These are phyloP conservation scores for Lactifluus piperatus DNA, from an alignment of 768 basidiomycete species.

Conservation along the genomic window DNA sequence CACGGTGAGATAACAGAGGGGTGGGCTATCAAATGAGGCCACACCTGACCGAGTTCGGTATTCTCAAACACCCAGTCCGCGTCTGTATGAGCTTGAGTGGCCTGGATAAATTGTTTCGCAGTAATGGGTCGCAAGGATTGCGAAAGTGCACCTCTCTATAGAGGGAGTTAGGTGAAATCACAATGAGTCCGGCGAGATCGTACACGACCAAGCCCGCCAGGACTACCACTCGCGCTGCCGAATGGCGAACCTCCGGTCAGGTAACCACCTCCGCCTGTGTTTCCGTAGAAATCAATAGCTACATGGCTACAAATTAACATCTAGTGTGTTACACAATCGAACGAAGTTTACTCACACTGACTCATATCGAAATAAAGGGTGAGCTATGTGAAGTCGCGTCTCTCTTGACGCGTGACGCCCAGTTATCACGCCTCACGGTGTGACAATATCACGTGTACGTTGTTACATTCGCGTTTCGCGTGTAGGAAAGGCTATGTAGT, in stretches of 20 bases:
- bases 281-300: conserved; percentile 31
- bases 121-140: conserved; percentile 66
- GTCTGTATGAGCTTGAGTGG: conserved; percentile 79
- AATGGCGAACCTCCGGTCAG: conserved; percentile 54
- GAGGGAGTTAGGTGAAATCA: not conserved
- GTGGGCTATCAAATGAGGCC: conserved; percentile 7
- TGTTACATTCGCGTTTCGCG: not conserved
- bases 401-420: conserved; percentile 7
- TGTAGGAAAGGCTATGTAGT: not conserved
- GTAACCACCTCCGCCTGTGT: conserved; percentile 45
- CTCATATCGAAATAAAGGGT: conserved; percentile 7
- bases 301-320: conserved; percentile 28
- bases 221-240: conserved; percentile 47
- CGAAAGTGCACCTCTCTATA: conserved; percentile 31
- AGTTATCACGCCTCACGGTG: conserved; percentile 13
- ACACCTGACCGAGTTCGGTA: conserved; percentile 71
- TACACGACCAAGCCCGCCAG: conserved; percentile 41
- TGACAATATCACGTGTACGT: not conserved
- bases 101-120: conserved; percentile 62
- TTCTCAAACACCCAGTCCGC: conserved; percentile 84
- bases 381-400: not conserved
- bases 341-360: conserved; percentile 12
- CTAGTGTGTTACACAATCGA: conserved; percentile 31
- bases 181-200: conserved; percentile 23
- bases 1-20: not conserved